Base-by-base conservation (phyloP, 2,329 filamentous ascomycete species). In the Trichoderma sp. region DNA sequence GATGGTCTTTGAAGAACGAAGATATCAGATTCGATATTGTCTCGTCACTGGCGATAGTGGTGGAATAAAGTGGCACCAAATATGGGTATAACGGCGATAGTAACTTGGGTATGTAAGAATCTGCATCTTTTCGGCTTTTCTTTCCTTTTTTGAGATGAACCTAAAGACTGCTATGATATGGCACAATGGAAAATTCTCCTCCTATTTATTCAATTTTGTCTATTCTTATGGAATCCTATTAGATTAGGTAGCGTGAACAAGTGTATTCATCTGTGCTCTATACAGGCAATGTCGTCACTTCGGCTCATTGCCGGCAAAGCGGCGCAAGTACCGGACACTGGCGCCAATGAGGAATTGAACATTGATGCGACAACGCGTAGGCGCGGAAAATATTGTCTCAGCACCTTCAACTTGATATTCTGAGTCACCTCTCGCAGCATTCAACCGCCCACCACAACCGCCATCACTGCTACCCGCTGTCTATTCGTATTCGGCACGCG, bases 301-400 rank as follows among this genome's bases (percentile, higher is more conserved):
- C 80, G 80, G 80, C 80, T 80, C 68, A 82, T 80, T 66, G 76
- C 79, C 80, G 80, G 80, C 76, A 82, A 79, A 80, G 71, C 62
- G 62, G 6, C 63, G 74, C 74, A 75, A 45, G 59, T 72, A 27
- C 56, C 68, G 73, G 60, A 53, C 79, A 16, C 11, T n/a, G n/a
- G 66, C 73, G 33, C 24, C 33, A 62, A 35, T 59, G 16, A 74
- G n/a, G 14, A 50, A 74, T 29, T 31, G 41, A 53, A 67, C 21
- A n/a, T 56, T 72, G 18, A 74, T 73, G 65, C 53, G 62, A 71
- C 65, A 77, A 80, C 79, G 76, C 77, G 79, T 76, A 69, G 76
- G 76, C 78, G 75, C 76, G 77, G 76, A 79, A 79, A 81, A 67
- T 53, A 56, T 60, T 24, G 27, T 65, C 45, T 74, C 41, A 63